A percentile compares a stretch with the other conserved stretches of the same genome.
phyloP scores from a whole-genome alignment of 352 stramenopile genomes.

The Phytophthora crassamura region DNA sequence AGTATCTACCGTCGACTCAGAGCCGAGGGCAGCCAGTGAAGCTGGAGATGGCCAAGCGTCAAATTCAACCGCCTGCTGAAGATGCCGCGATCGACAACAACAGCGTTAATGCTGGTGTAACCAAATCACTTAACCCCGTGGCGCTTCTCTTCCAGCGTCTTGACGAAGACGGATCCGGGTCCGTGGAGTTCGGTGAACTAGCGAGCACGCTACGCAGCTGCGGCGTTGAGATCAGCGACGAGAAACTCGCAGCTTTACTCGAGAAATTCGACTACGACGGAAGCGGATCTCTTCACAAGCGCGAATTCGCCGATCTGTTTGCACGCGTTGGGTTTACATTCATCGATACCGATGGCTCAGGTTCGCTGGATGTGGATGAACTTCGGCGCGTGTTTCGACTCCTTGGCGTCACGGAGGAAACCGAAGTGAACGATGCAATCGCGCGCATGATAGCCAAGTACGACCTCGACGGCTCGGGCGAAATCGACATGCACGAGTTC shows the following conservation, averaged over 20 bases:
- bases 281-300: constrained; percentile 46
- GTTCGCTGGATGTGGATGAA: constrained; percentile 55
- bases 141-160: constrained; percentile 52
- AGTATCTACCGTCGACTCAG: constrained; percentile 38
- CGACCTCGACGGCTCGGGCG: constrained; percentile 73
- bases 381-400: constrained; percentile 59
- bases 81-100: constrained; percentile 4
- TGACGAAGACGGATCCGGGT: constrained; percentile 55
- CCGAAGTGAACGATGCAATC: constrained; percentile 43
- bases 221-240: constrained; percentile 46
- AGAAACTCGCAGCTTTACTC: constrained; percentile 41
- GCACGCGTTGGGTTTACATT: constrained; percentile 63
- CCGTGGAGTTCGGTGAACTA: constrained; percentile 52
- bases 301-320: constrained; percentile 68
- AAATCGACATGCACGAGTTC: constrained; percentile 78
- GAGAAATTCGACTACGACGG: constrained; percentile 65
- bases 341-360: constrained; percentile 65
- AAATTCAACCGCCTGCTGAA: not conserved
- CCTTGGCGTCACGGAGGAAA: constrained; percentile 53
- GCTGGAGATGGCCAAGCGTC: constrained; percentile 26
- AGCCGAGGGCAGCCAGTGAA: constrained; percentile 17
- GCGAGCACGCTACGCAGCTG: constrained; percentile 39
- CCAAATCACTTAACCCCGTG: constrained; percentile 27
- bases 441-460: constrained; percentile 62
- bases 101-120: not conserved